phyloP scores from a whole-genome alignment of 75 land plant genomes.

The Picea sitchensis region DNA sequence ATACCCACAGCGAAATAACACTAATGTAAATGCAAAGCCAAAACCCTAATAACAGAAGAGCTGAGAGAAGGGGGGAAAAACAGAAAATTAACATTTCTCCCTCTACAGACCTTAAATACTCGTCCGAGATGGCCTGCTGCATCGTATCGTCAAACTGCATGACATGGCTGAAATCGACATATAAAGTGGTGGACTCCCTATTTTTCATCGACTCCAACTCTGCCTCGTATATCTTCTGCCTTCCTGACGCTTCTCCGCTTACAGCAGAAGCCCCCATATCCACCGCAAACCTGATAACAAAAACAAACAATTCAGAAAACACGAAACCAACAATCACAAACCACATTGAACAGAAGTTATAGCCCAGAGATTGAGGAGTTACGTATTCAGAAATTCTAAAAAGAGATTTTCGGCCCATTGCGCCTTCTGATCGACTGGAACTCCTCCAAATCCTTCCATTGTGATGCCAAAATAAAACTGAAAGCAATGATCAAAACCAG shows the following conservation, averaged over 20 bases:
- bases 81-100: background rate
- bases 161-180: conserved; percentile 88
- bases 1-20: background rate
- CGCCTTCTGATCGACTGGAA: conserved; percentile 60
- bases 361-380: background rate
- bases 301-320: background rate
- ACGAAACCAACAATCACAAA: background rate
- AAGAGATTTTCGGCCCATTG: conserved; percentile 69
- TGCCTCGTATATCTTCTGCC: conserved; percentile 46
- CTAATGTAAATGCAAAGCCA: background rate
- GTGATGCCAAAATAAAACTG: background rate
- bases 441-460: conserved; percentile 46
- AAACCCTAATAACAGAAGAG: background rate
- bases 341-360: background rate
- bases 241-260: conserved; percentile 25
- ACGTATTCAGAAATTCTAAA: conserved; percentile 84
- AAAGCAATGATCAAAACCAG: no score
- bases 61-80: background rate
- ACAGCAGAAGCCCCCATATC: conserved; percentile 27
- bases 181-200: conserved; percentile 79
- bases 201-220: conserved; percentile 65
- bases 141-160: conserved; percentile 73
- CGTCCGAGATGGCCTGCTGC: conserved; percentile 76
- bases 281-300: conserved; percentile 31
- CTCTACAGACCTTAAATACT: conserved; percentile 60